Base-by-base conservation (phyloP, 352 stramenopile genomes). In the Phytophthora podocarpi region DNA sequence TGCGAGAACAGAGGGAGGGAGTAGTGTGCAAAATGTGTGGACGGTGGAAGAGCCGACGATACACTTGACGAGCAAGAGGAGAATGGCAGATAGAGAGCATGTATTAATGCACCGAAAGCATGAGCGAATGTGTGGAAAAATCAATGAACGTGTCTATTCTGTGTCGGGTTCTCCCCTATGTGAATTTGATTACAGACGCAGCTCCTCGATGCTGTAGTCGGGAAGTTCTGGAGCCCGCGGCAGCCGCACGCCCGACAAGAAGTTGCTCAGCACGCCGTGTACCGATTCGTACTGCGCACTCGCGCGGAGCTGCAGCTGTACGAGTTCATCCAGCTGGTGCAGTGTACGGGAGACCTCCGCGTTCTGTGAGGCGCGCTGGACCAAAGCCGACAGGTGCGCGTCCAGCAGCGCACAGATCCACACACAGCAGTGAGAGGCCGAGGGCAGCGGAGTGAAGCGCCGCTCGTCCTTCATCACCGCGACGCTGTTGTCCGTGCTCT, bases 331-430 rank as follows among this genome's bases (percentile, higher is more conserved):
- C 21, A 91, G 47, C 30, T 80, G 71, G 30, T 74, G 48, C n/a
- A 94, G 52, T 31, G 70, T 61, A 9, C 59, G 42, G 11, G 62
- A 67, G 23, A 91, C 60, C 5, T 59, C 59, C 6, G 61, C n/a
- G 37, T 90, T 59, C 47, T 78, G 72, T 15, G 74, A 76, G 2
- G 80, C 82, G 21, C 76, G 74, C 24, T 92, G 72, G 40, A 95
- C 79, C 12, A 95, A 67, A 51, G 71, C 64, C 43, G 82, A 72
- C 53, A 92, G 59, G 54, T 95, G 86, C 18, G 74, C 84, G 52
- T 95, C 86, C 20, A 95, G 54, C 41, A 95, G 57, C 36, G 76
- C 79, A 47, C 78, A 82, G 46, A 95, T 89, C 86, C 86, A 95
- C 43, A 68, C 40, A 24, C 78, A 85, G 43, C 85, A 79, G 50